Evolutionary conservation across 1,284 basidiomycete genomes (phyloP).

Genomic region (Ceratobasidium sp.): DNA sequence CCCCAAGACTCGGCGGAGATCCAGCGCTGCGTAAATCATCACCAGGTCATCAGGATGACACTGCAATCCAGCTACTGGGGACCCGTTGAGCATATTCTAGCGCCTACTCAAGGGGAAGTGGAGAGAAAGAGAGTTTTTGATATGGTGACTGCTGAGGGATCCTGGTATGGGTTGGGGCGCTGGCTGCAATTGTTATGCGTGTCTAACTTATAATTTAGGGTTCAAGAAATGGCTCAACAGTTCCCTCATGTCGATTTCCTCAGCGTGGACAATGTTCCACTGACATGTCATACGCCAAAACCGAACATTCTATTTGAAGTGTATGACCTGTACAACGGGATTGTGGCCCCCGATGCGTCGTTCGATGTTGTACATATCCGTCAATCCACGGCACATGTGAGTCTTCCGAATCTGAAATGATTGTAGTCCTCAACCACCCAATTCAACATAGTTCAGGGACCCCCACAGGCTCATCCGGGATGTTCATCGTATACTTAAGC

Average conservation of each 20-base stretch:
- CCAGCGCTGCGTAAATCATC: neutral
- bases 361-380: neutral
- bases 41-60: neutral
- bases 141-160: neutral
- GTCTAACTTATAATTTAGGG: neutral
- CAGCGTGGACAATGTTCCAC: neutral
- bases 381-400: neutral
- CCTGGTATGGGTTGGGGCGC: neutral
- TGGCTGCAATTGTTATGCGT: neutral
- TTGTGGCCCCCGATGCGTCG: neutral
- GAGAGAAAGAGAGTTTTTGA: neutral
- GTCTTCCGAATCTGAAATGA: neutral
- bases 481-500: neutral
- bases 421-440: neutral
- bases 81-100: neutral
- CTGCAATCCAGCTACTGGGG: neutral
- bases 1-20: neutral
- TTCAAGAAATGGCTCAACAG: conserved; percentile 3
- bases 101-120: neutral
- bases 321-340: neutral
- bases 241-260: conserved; percentile 3
- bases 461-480: neutral
- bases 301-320: conserved; percentile 15
- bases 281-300: neutral
- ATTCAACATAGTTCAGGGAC: neutral